These are phyloP conservation scores for Thinopyrum obtusiflorum DNA, from an alignment of 202 grass and related monocot species.

Conservation along the genomic window DNA sequence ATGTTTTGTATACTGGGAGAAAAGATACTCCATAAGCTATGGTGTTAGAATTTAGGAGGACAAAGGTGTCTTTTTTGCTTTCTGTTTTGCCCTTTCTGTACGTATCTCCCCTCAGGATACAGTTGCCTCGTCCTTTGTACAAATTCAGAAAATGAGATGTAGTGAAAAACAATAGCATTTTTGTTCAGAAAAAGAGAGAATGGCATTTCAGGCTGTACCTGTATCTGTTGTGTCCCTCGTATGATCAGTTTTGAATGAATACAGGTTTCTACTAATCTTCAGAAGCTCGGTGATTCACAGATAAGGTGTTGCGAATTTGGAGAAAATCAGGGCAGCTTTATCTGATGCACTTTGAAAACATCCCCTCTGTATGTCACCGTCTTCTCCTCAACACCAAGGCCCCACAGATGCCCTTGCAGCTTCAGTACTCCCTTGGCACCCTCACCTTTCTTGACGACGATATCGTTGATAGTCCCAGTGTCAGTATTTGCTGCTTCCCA, in stretches of 20 bases:
- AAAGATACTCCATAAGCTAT: slow-evolving; percentile 29
- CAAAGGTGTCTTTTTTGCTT: slow-evolving; percentile 1
- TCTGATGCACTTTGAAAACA: slow-evolving; percentile 53
- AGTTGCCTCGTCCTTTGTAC: slow-evolving; percentile 37
- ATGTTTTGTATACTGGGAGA: slow-evolving; percentile 25
- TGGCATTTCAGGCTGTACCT: slow-evolving; percentile 40
- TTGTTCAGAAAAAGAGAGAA: slow-evolving; percentile 5
- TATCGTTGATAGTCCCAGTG: neutral
- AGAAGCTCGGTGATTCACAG: neutral
- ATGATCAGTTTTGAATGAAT: neutral
- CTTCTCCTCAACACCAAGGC: slow-evolving; percentile 50
- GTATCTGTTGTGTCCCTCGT: neutral
- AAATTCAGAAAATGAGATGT: slow-evolving; percentile 39
- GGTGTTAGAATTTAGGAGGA: slow-evolving; percentile 19
- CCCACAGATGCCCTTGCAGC: slow-evolving; percentile 80
- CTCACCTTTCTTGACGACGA: slow-evolving; percentile 10
- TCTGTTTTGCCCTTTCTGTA: slow-evolving; percentile 33
- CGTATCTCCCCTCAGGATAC: slow-evolving; percentile 35
- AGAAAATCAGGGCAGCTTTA: slow-evolving; percentile 39
- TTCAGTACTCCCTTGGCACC: slow-evolving; percentile 39
- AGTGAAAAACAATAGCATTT: slow-evolving; percentile 43
- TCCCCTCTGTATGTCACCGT: slow-evolving; percentile 66
- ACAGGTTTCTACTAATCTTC: neutral
- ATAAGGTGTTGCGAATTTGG: neutral
- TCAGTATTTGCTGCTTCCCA: slow-evolving; percentile 58